Evolutionary conservation across 495 filamentous ascomycete genomes (phyloP).

Genomic region (Aspergillus biplanus): DNA sequence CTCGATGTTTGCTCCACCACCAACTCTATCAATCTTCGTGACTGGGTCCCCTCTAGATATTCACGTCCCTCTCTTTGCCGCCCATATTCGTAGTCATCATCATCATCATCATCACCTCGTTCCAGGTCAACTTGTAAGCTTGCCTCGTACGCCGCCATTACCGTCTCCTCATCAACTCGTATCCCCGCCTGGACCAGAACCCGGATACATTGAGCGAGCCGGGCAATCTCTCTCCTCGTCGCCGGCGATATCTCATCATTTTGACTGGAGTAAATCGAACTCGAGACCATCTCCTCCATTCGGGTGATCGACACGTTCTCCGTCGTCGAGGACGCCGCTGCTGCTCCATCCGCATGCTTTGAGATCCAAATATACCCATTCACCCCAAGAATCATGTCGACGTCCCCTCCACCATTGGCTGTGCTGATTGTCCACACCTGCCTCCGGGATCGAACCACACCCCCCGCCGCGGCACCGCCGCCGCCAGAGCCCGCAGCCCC

Average conservation of each 20-base stretch:
- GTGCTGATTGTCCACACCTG: slow-evolving; percentile 85
- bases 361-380: slow-evolving; percentile 96
- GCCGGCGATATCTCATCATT: slow-evolving; percentile 78
- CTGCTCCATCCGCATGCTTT: slow-evolving; percentile 66
- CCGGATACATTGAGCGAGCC: slow-evolving; percentile 76
- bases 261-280: slow-evolving; percentile 84
- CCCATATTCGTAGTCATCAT: slow-evolving; percentile 49
- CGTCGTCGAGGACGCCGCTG: slow-evolving; percentile 48
- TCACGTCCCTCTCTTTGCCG: slow-evolving; percentile 47
- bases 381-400: slow-evolving; percentile 89
- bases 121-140: slow-evolving; percentile 72
- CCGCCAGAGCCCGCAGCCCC: slow-evolving; percentile 26
- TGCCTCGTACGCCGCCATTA: slow-evolving; percentile 79
- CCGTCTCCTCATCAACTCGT: slow-evolving; percentile 89
- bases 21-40: slow-evolving; percentile 65
- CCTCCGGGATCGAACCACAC: slow-evolving; percentile 72
- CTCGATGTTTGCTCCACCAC: slow-evolving; percentile 27
- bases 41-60: slow-evolving; percentile 76
- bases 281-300: slow-evolving; percentile 77
- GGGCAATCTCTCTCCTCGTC: slow-evolving; percentile 85
- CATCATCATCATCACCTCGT: slow-evolving; percentile 52
- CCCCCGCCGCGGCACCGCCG: neutral
- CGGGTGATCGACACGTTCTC: slow-evolving; percentile 69
- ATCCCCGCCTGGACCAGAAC: slow-evolving; percentile 80
- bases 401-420: slow-evolving; percentile 68